phyloP scores from a whole-genome alignment of 768 basidiomycete genomes.

The Galerina marginata region DNA sequence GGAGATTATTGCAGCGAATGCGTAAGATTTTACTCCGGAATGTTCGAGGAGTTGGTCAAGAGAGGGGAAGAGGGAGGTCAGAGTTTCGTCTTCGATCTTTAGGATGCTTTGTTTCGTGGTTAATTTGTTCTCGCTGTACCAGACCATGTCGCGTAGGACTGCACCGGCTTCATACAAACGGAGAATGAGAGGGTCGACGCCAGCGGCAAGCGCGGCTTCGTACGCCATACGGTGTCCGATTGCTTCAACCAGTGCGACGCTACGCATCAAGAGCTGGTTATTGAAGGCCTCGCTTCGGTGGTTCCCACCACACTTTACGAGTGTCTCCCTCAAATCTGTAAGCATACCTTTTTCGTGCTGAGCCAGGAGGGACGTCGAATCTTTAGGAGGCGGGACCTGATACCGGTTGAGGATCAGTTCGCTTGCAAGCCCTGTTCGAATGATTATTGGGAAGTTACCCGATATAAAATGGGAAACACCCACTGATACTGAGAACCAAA shows the following conservation, averaged over 20 bases:
- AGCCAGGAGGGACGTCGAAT: conserved; percentile 22
- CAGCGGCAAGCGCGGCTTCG: conserved; percentile 38
- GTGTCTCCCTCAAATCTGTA: conserved; percentile 12
- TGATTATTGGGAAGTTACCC: background rate
- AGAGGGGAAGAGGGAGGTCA: conserved; percentile 28
- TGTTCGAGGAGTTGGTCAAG: conserved; percentile 28
- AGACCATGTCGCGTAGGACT: conserved; percentile 40
- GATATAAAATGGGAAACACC: conserved; percentile 15
- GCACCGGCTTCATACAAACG: conserved; percentile 42
- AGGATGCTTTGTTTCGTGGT: conserved; percentile 23
- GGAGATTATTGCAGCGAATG: conserved; percentile 25
- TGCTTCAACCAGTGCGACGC: conserved; percentile 41
- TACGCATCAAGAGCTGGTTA: conserved; percentile 42
- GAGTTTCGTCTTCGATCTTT: conserved; percentile 32
- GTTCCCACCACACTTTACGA: conserved; percentile 22
- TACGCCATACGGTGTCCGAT: conserved; percentile 53
- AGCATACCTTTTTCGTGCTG: conserved; percentile 26
- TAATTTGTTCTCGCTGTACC: conserved; percentile 43
- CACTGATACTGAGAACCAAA: conserved; percentile 45
- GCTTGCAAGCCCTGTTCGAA: conserved; percentile 30
- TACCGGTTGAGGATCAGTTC: conserved; percentile 33
- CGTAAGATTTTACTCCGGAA: conserved; percentile 20
- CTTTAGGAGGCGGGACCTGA: conserved; percentile 14
- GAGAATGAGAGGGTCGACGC: conserved; percentile 33
- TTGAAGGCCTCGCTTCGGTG: conserved; percentile 39